Base-by-base conservation (phyloP, 805 yeast genomes). In the Wilhelminamyces savonicus region DNA sequence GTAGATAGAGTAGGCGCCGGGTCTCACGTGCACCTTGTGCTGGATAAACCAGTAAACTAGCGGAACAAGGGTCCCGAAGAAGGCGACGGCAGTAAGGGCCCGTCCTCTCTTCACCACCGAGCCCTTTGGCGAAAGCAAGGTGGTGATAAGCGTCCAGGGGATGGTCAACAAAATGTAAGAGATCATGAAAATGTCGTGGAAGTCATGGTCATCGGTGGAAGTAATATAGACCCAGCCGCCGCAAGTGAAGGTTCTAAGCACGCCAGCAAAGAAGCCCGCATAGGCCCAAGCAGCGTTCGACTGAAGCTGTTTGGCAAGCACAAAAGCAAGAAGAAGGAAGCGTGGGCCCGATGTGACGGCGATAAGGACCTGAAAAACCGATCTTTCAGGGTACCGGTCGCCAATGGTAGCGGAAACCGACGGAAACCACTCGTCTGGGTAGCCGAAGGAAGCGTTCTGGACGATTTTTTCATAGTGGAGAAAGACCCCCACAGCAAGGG, bases 211-310 rank as follows among this genome's bases (percentile, higher is more conserved):
- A 55, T 92, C 98, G 1, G 97, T 86, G 5, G 95, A 83, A 2
- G 98, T 92, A 39, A 92, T 82, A 52, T 92, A 92, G 6, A 94
- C 95, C 97, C 97, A 92, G 9, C 97, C 97, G 50, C 98, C 98
- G 50, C 97, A 92, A 2, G 95, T 81, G 32, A 92, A 72, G 0
- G 98, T 92, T 56, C 98, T 76, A n/a, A 83, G 31, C 2, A 83
- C 36, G n/a, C 98, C 98, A 4, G 75, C 49, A 2, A 72, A 27
- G n/a, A 78, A 36, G 24, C 70, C 69, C 37, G 66, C 39, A 31
- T 48, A 54, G 9, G 74, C 62, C 31, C 61, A 36, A 35, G 53
- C 40, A 0, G 68, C 54, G 27, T 56, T 40, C n/a, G n/a, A n/a
- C n/a, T n/a, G n/a, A n/a, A n/a, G n/a, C 10, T 48, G 38, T 32